Evolutionary conservation across 108 stramenopile genomes (phyloP).

Genomic region (Cyclotella kingstonii): DNA sequence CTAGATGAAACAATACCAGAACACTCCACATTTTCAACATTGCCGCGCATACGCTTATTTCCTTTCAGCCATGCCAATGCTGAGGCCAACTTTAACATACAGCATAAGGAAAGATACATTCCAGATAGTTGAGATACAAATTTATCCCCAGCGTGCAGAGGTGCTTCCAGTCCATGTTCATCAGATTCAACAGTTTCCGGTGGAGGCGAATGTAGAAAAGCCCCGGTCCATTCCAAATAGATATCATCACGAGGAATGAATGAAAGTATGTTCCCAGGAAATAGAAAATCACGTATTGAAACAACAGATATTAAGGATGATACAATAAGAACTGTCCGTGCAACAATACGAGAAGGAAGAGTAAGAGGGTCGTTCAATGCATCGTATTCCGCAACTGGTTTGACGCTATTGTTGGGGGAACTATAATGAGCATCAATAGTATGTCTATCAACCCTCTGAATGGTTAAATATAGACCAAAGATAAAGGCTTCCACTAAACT

Average conservation of each 20-base stretch:
- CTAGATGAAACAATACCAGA: constrained; percentile 60
- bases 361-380: constrained; percentile 50
- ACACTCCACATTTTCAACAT: constrained; percentile 63
- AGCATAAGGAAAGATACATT: constrained; percentile 58
- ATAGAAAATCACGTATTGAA: constrained; percentile 72
- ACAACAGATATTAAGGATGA: constrained; percentile 56
- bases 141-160: constrained; percentile 78
- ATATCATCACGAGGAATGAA: constrained; percentile 87
- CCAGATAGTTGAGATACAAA: constrained; percentile 70
- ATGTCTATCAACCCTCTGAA: constrained; percentile 21
- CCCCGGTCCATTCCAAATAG: constrained; percentile 86
- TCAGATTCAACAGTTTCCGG: constrained; percentile 69
- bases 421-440: not conserved
- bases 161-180: constrained; percentile 66
- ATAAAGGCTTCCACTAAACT: constrained; percentile 64
- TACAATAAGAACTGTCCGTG: constrained; percentile 67
- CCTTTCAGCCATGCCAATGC: constrained; percentile 48
- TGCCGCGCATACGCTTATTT: constrained; percentile 13
- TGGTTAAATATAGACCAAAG: constrained; percentile 48
- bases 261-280: constrained; percentile 65
- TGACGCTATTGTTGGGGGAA: not conserved
- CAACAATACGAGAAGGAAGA: constrained; percentile 65
- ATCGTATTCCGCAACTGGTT: constrained; percentile 5
- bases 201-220: constrained; percentile 83
- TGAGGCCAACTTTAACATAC: constrained; percentile 65